phyloP scores from a whole-genome alignment of 2,329 filamentous ascomycete genomes.

The Neopestalotiopsis clavispora region DNA sequence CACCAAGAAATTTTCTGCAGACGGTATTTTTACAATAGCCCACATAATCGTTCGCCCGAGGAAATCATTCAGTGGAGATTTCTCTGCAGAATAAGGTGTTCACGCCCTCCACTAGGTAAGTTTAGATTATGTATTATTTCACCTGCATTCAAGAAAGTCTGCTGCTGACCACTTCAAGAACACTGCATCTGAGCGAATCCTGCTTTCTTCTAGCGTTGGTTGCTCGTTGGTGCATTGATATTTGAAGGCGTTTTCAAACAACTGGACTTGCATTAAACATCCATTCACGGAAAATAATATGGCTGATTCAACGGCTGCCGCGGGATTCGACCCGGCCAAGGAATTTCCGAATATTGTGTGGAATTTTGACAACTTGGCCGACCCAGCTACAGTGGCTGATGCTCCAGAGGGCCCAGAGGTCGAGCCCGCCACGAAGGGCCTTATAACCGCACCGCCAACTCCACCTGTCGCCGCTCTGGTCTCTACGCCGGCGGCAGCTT shows the following conservation, averaged over 20 bases:
- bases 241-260: not conserved
- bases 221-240: not conserved
- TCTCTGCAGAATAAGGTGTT: not conserved
- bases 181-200: not conserved
- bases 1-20: conserved; percentile 9
- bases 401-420: not conserved
- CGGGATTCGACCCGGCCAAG: conserved; percentile 10
- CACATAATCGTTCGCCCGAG: not conserved
- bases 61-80: not conserved
- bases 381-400: not conserved
- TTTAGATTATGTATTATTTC: not conserved
- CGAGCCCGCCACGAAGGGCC: not conserved
- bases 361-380: conserved; percentile 5
- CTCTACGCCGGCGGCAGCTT: not conserved
- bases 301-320: not conserved
- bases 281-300: not conserved
- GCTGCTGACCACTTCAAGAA: not conserved
- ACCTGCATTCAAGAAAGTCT: not conserved
- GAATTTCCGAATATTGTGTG: conserved; percentile 10
- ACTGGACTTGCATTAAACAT: not conserved
- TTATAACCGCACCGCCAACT: conserved; percentile 2
- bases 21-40: not conserved
- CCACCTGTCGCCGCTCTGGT: not conserved
- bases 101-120: not conserved
- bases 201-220: not conserved